A percentile compares a stretch with the other conserved stretches of the same genome.
These are phyloP conservation scores for Coniophora puteana DNA, from an alignment of 1,284 basidiomycete species.

Conservation along the genomic window DNA sequence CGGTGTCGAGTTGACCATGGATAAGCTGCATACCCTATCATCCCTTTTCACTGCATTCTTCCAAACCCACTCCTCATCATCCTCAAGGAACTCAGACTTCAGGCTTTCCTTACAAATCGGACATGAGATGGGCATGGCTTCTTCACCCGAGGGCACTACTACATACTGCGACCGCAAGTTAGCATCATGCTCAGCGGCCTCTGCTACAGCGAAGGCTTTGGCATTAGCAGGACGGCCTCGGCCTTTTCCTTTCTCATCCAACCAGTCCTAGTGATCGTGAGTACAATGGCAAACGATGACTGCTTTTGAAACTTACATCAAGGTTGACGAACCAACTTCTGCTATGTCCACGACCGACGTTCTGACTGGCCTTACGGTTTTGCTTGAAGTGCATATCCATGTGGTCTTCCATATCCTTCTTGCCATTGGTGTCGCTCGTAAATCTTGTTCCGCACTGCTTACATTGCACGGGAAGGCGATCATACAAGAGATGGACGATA, in stretches of 20 bases:
- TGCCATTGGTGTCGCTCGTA: slow-evolving; percentile 65
- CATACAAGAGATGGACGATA: slow-evolving; percentile 67
- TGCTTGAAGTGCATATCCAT: slow-evolving; percentile 97
- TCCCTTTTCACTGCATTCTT: slow-evolving; percentile 85
- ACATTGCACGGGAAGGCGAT: slow-evolving; percentile 79
- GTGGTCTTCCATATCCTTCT: slow-evolving; percentile 82
- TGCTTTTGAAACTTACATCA: slow-evolving; percentile 59
- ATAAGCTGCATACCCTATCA: slow-evolving; percentile 56
- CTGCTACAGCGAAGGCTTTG: slow-evolving; percentile 60
- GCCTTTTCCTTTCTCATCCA: slow-evolving; percentile 64
- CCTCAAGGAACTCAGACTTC: slow-evolving; percentile 91
- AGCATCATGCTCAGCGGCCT: slow-evolving; percentile 68
- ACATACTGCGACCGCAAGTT: slow-evolving; percentile 79
- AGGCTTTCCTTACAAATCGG: slow-evolving; percentile 96
- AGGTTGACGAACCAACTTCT: slow-evolving; percentile 87
- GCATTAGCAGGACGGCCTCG: slow-evolving; percentile 46
- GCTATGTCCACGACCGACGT: slow-evolving; percentile 82
- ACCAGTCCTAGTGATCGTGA: slow-evolving; percentile 45
- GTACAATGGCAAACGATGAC: slow-evolving; percentile 7
- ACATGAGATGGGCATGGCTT: slow-evolving; percentile 79
- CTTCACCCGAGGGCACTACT: slow-evolving; percentile 83
- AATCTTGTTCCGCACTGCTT: slow-evolving; percentile 94
- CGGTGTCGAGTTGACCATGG: slow-evolving; percentile 1
- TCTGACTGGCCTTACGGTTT: slow-evolving; percentile 87
- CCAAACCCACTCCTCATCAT: slow-evolving; percentile 99